Conservation (phyloP, 2,329 filamentous ascomycete species). For the Xylaria digitata region DNA sequence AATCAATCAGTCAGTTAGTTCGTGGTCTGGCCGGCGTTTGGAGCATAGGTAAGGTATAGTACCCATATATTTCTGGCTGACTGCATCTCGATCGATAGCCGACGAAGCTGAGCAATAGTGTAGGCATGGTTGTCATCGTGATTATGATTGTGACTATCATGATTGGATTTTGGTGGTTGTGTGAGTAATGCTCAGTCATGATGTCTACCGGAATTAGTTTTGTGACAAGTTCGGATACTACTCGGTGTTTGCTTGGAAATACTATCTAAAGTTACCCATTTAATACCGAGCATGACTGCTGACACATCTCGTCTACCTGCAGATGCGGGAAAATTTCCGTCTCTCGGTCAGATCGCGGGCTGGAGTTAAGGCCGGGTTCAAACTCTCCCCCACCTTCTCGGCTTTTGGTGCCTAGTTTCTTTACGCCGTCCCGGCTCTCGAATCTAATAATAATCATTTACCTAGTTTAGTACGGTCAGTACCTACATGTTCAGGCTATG, state of each 20-base stretch:
- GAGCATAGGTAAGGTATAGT: neutral
- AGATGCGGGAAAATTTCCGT: slow-evolving; percentile 14
- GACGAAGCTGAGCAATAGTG: slow-evolving; percentile 26
- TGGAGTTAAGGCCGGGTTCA: slow-evolving; percentile 33
- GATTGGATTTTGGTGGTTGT: neutral
- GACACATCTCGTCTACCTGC: slow-evolving; percentile 4
- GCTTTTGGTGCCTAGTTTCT: slow-evolving; percentile 4
- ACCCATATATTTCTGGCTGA: neutral
- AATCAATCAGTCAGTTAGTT: too few relatives aligned
- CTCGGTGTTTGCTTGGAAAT: slow-evolving; percentile 33
- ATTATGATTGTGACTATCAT: slow-evolving; percentile 6
- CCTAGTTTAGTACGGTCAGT: too few relatives aligned
- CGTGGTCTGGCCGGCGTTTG: neutral
- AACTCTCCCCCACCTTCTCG: neutral
- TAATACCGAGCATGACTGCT: slow-evolving; percentile 13
- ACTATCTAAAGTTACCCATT: too few relatives aligned
- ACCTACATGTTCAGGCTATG: neutral
- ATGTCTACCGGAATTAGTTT: neutral
- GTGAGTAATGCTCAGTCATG: slow-evolving; percentile 34
- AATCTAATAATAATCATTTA: slow-evolving; percentile 30
- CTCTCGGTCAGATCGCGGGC: slow-evolving; percentile 31
- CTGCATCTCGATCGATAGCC: neutral
- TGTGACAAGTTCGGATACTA: slow-evolving; percentile 3
- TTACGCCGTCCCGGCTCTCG: neutral
- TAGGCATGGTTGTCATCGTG: slow-evolving; percentile 1